phyloP scores from a whole-genome alignment of 2,329 filamentous ascomycete species.

The Coniochaeta sp. region DNA sequence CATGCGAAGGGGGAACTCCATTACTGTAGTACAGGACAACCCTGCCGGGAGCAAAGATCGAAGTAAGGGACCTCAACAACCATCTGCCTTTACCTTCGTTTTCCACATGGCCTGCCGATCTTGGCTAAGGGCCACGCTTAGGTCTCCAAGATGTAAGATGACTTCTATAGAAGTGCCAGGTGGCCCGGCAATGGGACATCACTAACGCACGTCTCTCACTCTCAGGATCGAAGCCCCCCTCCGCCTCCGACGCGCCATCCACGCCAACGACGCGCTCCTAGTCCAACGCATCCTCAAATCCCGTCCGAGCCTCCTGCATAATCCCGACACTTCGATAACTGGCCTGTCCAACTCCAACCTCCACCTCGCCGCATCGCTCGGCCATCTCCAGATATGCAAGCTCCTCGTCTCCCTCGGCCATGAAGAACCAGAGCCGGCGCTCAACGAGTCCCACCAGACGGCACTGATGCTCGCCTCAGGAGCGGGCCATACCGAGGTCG shows the following conservation, averaged over 20 bases:
- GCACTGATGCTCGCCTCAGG: constrained; percentile 72
- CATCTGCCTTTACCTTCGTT: too few relatives aligned
- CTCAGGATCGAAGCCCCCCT: constrained; percentile 68
- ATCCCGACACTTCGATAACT: constrained; percentile 63
- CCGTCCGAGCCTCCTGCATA: constrained; percentile 65
- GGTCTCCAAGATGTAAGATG: constrained; percentile 1
- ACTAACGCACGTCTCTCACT: background rate
- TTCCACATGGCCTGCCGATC: constrained; percentile 3
- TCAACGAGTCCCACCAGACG: constrained; percentile 75
- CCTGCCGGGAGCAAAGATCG: too few relatives aligned
- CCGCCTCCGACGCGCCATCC: constrained; percentile 76
- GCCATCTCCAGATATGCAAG: constrained; percentile 60
- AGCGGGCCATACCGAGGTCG: constrained; percentile 65
- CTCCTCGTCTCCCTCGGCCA: constrained; percentile 69
- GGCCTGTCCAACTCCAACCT: constrained; percentile 76
- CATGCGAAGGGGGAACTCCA: too few relatives aligned
- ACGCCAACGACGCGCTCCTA: constrained; percentile 63
- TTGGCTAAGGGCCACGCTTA: background rate
- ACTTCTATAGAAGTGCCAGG: background rate
- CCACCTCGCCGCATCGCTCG: constrained; percentile 71
- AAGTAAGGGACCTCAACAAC: too few relatives aligned
- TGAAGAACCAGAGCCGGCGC: constrained; percentile 61
- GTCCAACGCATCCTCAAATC: constrained; percentile 70
- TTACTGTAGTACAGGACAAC: too few relatives aligned
- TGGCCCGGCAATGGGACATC: background rate